Evolutionary conservation across 441 rosid species (phyloP), one percentile per base, ranked within the genome.

Genomic region (Arabidopsis lyrata): DNA sequence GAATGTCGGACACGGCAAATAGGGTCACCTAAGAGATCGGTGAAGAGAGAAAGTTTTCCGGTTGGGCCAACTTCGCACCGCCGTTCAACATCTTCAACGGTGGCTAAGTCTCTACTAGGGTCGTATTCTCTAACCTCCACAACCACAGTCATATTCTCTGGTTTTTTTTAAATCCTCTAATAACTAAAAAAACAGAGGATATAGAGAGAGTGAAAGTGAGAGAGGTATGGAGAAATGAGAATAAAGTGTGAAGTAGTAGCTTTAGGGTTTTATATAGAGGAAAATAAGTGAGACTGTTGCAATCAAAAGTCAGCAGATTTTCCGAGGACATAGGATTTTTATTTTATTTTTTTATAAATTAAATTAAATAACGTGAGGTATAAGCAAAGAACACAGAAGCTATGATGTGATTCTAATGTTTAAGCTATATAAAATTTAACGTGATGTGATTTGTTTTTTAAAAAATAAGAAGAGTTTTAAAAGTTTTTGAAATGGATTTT

Each of bases 1-100:
- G 97, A 94, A 80, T 94, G 83, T 84, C 99, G 95, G 90, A 92
- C 91, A 83, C 99, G 84, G 90, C 92, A 89, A 66, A 92, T 82
- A 11, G 99, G 99, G 86, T 94, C 99, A 71, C 99, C 99, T 52
- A 92, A 71, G 78, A 90, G 97, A 88, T 94, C 97, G 75, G 99
- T 94, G 89, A 85, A 94, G 78, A 94, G 87, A 82, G 92, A 86
- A 41, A 92, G 85, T 79, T 90, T 84, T 53, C 95, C 92, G 82
- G 88, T 80, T 79, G 99, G 89, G 15, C 97, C 97, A 68, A 92
- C 99, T 78, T 94, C 97, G 54, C 97, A 92, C 63, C 86, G 84
- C 73, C 85, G 84, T 79, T 94, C 99, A 31, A 92, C 92, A 2
- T 85, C 83, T 80, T 90, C 94, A 1, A 87, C 97, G 9, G 83